Evolutionary conservation across 768 basidiomycete species (phyloP), one percentile per base, ranked within the genome.

Genomic region (Mycena amicta): DNA sequence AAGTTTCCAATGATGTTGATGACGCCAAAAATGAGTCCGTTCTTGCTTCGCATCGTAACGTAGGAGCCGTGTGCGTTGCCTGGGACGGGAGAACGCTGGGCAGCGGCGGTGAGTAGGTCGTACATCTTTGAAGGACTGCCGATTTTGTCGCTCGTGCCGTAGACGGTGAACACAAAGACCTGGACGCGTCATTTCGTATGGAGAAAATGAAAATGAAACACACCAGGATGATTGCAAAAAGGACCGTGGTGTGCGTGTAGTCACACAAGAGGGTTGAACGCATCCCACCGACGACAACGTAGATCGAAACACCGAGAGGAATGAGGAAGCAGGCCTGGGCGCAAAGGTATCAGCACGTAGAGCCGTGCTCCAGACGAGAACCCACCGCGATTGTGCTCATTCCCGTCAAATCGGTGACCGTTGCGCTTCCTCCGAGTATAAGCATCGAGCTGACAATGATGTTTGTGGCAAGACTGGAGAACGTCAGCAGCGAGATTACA

Each of bases 1-100:
- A 93, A 93, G 71, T 94, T 93, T 2, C 93, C 92, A 54, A 91
- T 86, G 63, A 93, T 83, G 70, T 94, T 95, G 72, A 95, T 89
- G 18, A 95, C 85, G 20, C 93, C 88, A 59, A 94, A 93, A 55
- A 92, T 87, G 18, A 93, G 71, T 3, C 90, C 92, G 49, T 85
- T 81, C 70, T 84, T 80, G n/a, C 86, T 89, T 28, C 88, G 79
- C 76, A 93, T 88, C 11, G 91, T 92, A 27, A 92, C 73, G 71
- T 96, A 97, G 4, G 88, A 90, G 4, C 95, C 95, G 13, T 86
- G 80, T 0, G 90, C 90, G 67, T 98, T 98, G 4, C 92, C 93
- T 0, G 75, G 57, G 4, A 98, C 86, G 0, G 95, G 95, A 16
- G 72, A 66, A 1, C 67, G 49, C 3, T 63, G 68, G 0, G 92